Percentiles rank a stretch among this genome's conserved stretches.
Conservation (phyloP, 2,329 filamentous ascomycete genomes). For the Macrophomina phaseolina region DNA sequence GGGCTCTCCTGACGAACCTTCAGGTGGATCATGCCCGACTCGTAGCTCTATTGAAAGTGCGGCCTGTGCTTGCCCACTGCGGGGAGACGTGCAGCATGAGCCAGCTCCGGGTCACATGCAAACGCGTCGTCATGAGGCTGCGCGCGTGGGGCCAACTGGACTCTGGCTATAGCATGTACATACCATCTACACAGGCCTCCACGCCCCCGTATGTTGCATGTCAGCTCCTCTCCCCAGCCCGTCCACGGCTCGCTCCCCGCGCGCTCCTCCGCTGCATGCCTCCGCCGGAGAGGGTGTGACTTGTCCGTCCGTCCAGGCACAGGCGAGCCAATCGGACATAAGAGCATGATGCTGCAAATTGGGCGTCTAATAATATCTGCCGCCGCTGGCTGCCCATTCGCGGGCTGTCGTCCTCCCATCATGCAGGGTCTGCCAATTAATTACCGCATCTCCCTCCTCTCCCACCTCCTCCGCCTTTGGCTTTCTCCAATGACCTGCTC, state of each 20-base stretch:
- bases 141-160: neutral
- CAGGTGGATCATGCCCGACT: neutral
- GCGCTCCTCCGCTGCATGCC: neutral
- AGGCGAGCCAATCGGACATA: neutral
- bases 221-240: neutral
- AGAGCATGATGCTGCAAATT: neutral
- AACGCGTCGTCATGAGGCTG: neutral
- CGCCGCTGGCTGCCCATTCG: neutral
- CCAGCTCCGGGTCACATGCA: neutral
- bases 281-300: neutral
- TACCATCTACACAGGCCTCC: neutral
- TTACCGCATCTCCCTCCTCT: neutral
- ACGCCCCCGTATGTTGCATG: neutral
- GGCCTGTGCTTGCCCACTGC: constrained; percentile 12
- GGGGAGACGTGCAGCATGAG: neutral
- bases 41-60: constrained; percentile 14
- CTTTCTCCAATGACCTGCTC: neutral
- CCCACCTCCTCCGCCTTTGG: neutral
- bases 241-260: neutral
- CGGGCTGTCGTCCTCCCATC: neutral
- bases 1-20: neutral
- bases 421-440: neutral
- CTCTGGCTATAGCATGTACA: neutral
- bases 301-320: neutral
- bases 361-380: neutral